These are phyloP conservation scores for Spironucleus salmonicida DNA, from an alignment of 208 protist genomes.

Conservation along the genomic window DNA sequence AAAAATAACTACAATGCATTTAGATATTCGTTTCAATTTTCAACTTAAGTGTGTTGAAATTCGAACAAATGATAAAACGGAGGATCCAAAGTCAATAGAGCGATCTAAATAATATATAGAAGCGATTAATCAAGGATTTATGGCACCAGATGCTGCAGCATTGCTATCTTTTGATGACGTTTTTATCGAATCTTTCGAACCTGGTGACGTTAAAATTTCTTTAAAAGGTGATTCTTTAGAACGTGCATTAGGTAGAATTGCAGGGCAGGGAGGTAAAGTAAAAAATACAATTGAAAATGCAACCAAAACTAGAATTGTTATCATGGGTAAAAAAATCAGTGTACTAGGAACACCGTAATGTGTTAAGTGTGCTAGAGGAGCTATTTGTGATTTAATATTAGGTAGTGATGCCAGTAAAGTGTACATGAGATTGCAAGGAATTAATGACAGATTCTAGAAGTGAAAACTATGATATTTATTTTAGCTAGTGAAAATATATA, in stretches of 20 bases:
- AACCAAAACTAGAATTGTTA: constrained; percentile 89
- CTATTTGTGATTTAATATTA: constrained; percentile 85
- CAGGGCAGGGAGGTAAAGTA: constrained; percentile 91
- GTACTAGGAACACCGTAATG: constrained; percentile 91
- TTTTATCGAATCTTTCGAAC: constrained; percentile 95
- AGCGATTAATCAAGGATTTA: constrained; percentile 83
- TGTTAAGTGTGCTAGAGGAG: constrained; percentile 82
- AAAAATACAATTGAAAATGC: constrained; percentile 99
- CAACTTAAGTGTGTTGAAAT: constrained; percentile 78
- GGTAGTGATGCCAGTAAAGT: constrained; percentile 59
- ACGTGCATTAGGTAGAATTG: constrained; percentile 94
- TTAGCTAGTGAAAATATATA: too few species aligned
- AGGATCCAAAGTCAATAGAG: constrained; percentile 64
- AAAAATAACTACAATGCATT: constrained; percentile 87
- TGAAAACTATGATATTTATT: too few species aligned
- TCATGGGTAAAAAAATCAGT: constrained; percentile 89
- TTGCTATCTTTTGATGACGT: constrained; percentile 94
- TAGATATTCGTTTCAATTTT: constrained; percentile 94
- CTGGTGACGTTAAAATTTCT: constrained; percentile 66
- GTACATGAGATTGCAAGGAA: constrained; percentile 33
- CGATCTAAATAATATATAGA: constrained; percentile 90
- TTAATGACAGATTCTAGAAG: too few species aligned
- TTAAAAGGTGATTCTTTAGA: constrained; percentile 68
- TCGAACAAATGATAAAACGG: constrained; percentile 58
- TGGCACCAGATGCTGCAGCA: constrained; percentile 82